Percentiles rank a stretch among this genome's conserved stretches.
Conservation (phyloP, 2,329 filamentous ascomycete genomes). For the Lasiodiplodia sp. region DNA sequence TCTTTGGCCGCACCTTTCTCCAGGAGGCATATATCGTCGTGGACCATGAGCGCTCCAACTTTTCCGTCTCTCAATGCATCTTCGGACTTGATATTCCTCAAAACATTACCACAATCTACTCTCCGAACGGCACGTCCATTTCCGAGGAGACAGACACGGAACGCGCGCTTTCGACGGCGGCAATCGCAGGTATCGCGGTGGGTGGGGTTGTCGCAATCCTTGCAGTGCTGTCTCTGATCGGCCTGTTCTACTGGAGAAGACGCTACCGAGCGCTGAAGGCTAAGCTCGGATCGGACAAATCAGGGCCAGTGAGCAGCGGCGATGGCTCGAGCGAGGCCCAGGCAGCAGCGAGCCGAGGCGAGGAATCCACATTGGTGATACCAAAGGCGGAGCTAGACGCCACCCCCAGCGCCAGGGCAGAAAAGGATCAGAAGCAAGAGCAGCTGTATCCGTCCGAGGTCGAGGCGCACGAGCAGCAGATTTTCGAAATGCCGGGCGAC, state of each 20-base stretch:
- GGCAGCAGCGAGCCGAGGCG: slow-evolving; percentile 12
- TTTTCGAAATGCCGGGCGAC: slow-evolving; percentile 62
- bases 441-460: slow-evolving; percentile 37
- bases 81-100: slow-evolving; percentile 41
- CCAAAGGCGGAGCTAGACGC: slow-evolving; percentile 54
- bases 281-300: slow-evolving; percentile 30
- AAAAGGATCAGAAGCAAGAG: slow-evolving; percentile 7
- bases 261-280: slow-evolving; percentile 22
- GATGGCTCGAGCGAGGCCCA: slow-evolving; percentile 20
- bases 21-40: slow-evolving; percentile 68
- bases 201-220: slow-evolving; percentile 47
- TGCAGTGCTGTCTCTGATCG: slow-evolving; percentile 37
- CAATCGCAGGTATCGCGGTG: slow-evolving; percentile 54
- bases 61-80: slow-evolving; percentile 53
- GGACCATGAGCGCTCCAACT: slow-evolving; percentile 57
- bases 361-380: slow-evolving; percentile 43
- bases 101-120: slow-evolving; percentile 44
- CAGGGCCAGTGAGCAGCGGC: slow-evolving; percentile 18
- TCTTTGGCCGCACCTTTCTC: slow-evolving; percentile 72
- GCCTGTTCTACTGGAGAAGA: slow-evolving; percentile 44
- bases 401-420: slow-evolving; percentile 1
- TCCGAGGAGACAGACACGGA: neutral
- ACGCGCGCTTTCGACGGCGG: slow-evolving; percentile 39
- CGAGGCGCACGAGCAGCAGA: slow-evolving; percentile 45
- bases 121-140: slow-evolving; percentile 32